Evolutionary conservation across 1,284 basidiomycete species (phyloP).

Genomic region (Boletus sp.): DNA sequence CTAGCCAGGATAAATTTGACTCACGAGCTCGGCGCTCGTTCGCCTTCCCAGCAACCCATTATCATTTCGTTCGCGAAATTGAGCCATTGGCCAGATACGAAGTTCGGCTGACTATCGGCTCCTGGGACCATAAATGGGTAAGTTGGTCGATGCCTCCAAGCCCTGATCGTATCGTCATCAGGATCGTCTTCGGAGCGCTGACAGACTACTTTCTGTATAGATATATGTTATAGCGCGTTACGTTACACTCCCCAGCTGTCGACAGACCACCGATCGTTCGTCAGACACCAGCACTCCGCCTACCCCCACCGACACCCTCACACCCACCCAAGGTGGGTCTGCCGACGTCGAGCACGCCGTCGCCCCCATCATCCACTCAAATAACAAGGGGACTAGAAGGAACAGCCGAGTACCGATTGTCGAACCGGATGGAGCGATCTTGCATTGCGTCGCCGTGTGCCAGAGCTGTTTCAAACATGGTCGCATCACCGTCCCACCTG

Average conservation of each 20-base stretch:
- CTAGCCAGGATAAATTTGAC: background rate
- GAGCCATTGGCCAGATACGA: constrained; percentile 69
- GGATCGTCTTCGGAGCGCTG: background rate
- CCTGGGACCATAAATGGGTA: constrained; percentile 89
- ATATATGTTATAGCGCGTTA: constrained; percentile 32
- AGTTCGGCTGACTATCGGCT: constrained; percentile 59
- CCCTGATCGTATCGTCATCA: no score
- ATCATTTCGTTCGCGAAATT: constrained; percentile 75
- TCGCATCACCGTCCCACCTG: constrained; percentile 73
- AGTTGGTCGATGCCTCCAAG: no score
- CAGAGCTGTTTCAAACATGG: constrained; percentile 73
- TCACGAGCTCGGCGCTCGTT: background rate
- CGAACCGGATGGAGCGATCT: constrained; percentile 53
- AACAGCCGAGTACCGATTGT: constrained; percentile 27
- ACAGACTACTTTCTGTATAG: constrained; percentile 12
- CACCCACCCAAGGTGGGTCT: constrained; percentile 7
- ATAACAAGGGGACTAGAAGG: background rate
- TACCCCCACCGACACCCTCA: constrained; percentile 2
- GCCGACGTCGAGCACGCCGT: constrained; percentile 27
- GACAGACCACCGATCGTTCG: background rate
- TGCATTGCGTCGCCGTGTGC: constrained; percentile 69
- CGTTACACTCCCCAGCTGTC: constrained; percentile 22
- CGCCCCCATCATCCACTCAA: constrained; percentile 33
- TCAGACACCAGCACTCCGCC: constrained; percentile 6
- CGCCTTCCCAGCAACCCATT: constrained; percentile 55